Percentiles rank a stretch among this genome's conserved stretches.
Conservation (phyloP, 2,329 filamentous ascomycete genomes). For the Fusarium sambucinum region DNA sequence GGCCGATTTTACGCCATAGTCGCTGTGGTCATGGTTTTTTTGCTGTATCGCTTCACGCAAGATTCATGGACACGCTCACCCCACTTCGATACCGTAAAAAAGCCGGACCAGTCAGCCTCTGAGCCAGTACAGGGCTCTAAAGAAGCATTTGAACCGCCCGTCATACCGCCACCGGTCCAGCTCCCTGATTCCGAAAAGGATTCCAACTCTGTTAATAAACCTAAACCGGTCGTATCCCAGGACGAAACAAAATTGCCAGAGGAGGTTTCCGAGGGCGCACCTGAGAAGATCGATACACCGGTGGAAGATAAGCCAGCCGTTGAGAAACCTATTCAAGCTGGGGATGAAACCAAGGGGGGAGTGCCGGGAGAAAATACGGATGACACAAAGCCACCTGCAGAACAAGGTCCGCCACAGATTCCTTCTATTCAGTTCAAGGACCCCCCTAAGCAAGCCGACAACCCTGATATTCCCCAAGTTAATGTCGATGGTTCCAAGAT, state of each 20-base stretch:
- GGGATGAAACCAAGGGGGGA: slow-evolving; percentile 11
- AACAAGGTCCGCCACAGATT: slow-evolving; percentile 33
- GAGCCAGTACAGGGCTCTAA: slow-evolving; percentile 26
- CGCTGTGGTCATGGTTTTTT: slow-evolving; percentile 66
- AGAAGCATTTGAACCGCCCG: slow-evolving; percentile 35
- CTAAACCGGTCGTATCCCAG: slow-evolving; percentile 24
- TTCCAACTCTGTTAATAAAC: slow-evolving; percentile 17
- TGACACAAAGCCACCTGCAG: slow-evolving; percentile 12
- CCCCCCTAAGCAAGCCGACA: slow-evolving; percentile 43
- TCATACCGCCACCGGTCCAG: slow-evolving; percentile 31
- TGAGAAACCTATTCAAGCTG: slow-evolving; percentile 15
- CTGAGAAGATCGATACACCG: slow-evolving; percentile 12
- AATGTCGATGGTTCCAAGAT: slow-evolving; percentile 51
- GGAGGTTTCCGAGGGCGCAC: background rate
- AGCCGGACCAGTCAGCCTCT: slow-evolving; percentile 21
- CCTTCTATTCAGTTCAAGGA: slow-evolving; percentile 47
- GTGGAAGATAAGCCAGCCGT: slow-evolving; percentile 18
- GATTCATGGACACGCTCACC: slow-evolving; percentile 55
- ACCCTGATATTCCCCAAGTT: slow-evolving; percentile 31
- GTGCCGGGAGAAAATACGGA: slow-evolving; percentile 11
- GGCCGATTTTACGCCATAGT: slow-evolving; percentile 71
- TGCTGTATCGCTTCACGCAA: slow-evolving; percentile 63
- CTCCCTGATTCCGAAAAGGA: slow-evolving; percentile 33
- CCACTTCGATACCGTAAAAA: slow-evolving; percentile 22
- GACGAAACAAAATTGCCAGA: slow-evolving; percentile 13